Conservation (phyloP, 495 filamentous ascomycete genomes). For the Hamigera avellanea region DNA sequence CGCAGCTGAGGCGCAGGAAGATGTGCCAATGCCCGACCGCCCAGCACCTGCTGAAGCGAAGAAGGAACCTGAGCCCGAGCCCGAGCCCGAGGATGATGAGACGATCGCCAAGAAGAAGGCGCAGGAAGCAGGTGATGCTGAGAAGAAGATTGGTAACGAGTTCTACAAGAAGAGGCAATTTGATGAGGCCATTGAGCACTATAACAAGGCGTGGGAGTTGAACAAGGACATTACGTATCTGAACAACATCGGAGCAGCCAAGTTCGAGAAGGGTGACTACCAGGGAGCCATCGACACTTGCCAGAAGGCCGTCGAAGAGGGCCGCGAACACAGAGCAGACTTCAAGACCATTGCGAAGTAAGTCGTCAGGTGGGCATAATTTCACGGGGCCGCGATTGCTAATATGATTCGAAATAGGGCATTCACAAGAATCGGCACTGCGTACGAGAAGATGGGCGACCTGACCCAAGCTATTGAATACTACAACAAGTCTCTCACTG, state of each 20-base stretch:
- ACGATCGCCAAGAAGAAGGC: slow-evolving; percentile 71
- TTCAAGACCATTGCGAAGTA: slow-evolving; percentile 97
- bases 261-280: slow-evolving; percentile 93
- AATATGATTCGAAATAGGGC: slow-evolving; percentile 31
- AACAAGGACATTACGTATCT: slow-evolving; percentile 96
- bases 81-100: slow-evolving; percentile 68
- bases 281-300: slow-evolving; percentile 76
- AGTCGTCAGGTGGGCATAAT: slow-evolving; percentile 2
- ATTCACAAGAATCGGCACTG: slow-evolving; percentile 78
- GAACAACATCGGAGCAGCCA: slow-evolving; percentile 88
- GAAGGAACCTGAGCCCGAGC: slow-evolving; percentile 51
- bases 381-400: background rate
- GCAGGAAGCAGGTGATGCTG: slow-evolving; percentile 83
- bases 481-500: slow-evolving; percentile 87
- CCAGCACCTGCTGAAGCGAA: slow-evolving; percentile 35
- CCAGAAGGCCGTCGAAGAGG: slow-evolving; percentile 80
- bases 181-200: slow-evolving; percentile 89
- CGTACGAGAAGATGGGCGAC: slow-evolving; percentile 83
- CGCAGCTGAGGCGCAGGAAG: slow-evolving; percentile 52
- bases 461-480: slow-evolving; percentile 71
- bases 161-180: slow-evolving; percentile 97
- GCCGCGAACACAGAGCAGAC: slow-evolving; percentile 73
- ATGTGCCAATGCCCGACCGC: slow-evolving; percentile 68
- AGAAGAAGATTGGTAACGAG: slow-evolving; percentile 90
- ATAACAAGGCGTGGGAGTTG: slow-evolving; percentile 87